Evolutionary conservation across 2,329 filamentous ascomycete species (phyloP).

Genomic region (Tothia fuscella): DNA sequence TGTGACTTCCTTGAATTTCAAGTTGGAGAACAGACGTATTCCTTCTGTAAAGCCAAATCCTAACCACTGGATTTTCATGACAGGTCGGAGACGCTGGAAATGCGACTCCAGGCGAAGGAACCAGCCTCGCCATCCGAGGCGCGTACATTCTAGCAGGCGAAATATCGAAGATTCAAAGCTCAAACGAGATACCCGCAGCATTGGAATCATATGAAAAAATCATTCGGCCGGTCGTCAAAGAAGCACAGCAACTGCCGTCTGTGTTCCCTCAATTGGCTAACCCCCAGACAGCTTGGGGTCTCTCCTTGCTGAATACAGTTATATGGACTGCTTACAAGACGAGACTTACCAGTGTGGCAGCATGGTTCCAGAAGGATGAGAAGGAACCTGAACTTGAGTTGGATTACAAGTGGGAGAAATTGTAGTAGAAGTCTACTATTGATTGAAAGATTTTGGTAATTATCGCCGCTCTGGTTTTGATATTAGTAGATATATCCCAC

Average conservation of each 20-base stretch:
- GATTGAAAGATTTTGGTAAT: no score
- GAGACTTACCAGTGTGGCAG: conserved; percentile 2
- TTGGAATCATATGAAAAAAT: conserved; percentile 5
- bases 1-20: no score
- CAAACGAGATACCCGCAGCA: background rate
- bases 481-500: no score
- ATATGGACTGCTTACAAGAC: conserved; percentile 2
- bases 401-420: no score
- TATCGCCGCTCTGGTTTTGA: no score
- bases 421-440: no score
- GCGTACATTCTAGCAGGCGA: conserved; percentile 9
- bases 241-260: conserved; percentile 2
- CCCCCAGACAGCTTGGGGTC: conserved; percentile 6
- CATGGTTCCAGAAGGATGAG: background rate
- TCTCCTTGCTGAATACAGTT: conserved; percentile 1
- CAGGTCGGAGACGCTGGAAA: conserved; percentile 30
- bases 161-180: background rate
- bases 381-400: background rate
- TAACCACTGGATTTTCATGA: no score
- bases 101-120: conserved; percentile 19
- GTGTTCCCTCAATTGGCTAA: conserved; percentile 2
- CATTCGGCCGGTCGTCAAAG: conserved; percentile 7
- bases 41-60: no score
- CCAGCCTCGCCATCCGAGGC: conserved; percentile 7
- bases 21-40: no score